Evolutionary conservation across 1,284 basidiomycete genomes (phyloP), one percentile per base, ranked within the genome.

Genomic region (Schizopora paradoxa): DNA sequence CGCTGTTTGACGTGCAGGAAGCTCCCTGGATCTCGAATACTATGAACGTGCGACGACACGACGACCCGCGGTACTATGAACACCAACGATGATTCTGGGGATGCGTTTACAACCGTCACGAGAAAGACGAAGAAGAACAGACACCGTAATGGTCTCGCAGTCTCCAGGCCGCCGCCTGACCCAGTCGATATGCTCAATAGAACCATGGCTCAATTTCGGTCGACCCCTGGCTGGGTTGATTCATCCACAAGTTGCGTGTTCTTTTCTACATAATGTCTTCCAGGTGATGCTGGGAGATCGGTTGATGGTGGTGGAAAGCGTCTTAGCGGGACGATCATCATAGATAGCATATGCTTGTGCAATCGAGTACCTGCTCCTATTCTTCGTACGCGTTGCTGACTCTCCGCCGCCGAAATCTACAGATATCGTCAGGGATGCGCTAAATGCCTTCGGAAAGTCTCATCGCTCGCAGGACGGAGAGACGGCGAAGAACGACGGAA

Each of bases 271-370:
- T 31, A 31, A 10, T 8, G 10, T 14, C 10, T 14, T 14, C 8
- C 28, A 14, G 8, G 8, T 14, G 14, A 31, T 14, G 10, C 10
- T 10, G 14, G 14, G 10, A 31, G 28, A 8, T 10, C 28, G 8
- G 8, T 31, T 31, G 28, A 31, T 10, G 28, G 10, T 10, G 28
- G 28, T 8, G 14, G 10, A 10, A 31, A 31, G 28, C 54, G n/a
- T 55, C 48, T 14, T 48, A 53, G 6, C 54, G 49, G 19, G 53
- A 51, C 8, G 49, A 49, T 10, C 51, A 43, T 36, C 31, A 37
- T 18, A 36, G n/a, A n/a, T n/a, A n/a, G n/a, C n/a, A n/a, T n/a
- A n/a, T n/a, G n/a, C n/a, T n/a, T n/a, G n/a, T n/a, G n/a, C n/a
- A n/a, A n/a, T n/a, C n/a, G n/a, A n/a, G n/a, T n/a, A n/a, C n/a